A percentile compares a stretch with the other conserved stretches of the same genome.
These are phyloP conservation scores for Odontarrhena argentea DNA, from an alignment of 345 rosid species.

Conservation along the genomic window DNA sequence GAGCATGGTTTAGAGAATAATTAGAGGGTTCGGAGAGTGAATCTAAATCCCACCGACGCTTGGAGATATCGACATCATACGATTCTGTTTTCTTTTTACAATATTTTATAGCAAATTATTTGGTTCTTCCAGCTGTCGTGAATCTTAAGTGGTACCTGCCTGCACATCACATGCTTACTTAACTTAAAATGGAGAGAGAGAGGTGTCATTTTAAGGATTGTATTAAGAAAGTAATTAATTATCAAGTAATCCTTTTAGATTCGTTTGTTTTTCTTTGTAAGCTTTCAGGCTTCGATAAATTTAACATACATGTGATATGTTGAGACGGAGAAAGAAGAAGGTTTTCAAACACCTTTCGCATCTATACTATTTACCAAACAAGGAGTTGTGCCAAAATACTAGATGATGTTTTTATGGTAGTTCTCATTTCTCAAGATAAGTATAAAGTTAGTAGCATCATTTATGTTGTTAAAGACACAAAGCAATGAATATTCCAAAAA, in stretches of 20 bases:
- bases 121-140: constrained; percentile 35
- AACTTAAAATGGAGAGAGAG: background rate
- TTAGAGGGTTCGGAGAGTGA: constrained; percentile 18
- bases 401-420: constrained; percentile 1
- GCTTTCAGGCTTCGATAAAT: background rate
- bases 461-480: constrained; percentile 13
- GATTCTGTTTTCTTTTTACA: background rate
- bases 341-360: constrained; percentile 11
- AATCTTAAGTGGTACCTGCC: constrained; percentile 16
- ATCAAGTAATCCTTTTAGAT: background rate
- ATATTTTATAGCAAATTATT: background rate
- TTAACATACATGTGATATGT: background rate
- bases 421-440: background rate
- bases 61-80: background rate
- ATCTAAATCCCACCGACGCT: constrained; percentile 38
- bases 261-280: background rate
- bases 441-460: background rate
- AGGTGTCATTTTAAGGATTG: background rate
- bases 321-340: background rate
- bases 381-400: background rate
- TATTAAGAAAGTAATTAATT: background rate
- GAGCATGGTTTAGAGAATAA: constrained; percentile 11
- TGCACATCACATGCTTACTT: constrained; percentile 6
- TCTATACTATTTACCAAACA: background rate
- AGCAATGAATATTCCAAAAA: constrained; percentile 25